Conservation (phyloP, 306 rosid genomes). For the Dalbergia cochinchinensis region DNA sequence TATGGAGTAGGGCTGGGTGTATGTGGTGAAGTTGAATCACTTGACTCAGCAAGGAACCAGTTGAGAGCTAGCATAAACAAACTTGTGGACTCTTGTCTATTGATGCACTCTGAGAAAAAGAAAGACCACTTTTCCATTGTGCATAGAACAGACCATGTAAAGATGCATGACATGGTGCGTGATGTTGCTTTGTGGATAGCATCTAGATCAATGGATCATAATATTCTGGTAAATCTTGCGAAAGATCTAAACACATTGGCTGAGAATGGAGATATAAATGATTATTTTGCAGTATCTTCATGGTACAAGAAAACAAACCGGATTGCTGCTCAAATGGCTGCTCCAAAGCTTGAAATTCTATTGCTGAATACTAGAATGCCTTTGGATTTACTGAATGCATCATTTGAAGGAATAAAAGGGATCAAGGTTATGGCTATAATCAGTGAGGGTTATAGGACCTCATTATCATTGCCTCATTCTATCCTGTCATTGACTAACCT, state of each 20-base stretch:
- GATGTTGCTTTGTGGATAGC: slow-evolving; percentile 38
- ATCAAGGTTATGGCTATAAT: slow-evolving; percentile 21
- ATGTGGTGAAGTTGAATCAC: not conserved
- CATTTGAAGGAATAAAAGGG: slow-evolving; percentile 27
- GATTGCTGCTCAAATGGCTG: not conserved
- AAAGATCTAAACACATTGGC: not conserved
- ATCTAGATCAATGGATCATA: not conserved
- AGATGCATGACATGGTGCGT: slow-evolving; percentile 47
- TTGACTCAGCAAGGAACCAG: slow-evolving; percentile 26
- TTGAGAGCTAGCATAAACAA: slow-evolving; percentile 6
- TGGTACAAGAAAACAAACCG: slow-evolving; percentile 8
- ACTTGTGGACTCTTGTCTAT: slow-evolving; percentile 9
- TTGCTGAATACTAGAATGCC: not conserved
- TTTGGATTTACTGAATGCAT: not conserved
- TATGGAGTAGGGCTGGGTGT: slow-evolving; percentile 14
- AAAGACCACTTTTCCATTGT: slow-evolving; percentile 7
- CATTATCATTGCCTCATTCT: not conserved
- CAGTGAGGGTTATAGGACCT: not conserved
- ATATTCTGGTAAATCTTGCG: slow-evolving; percentile 21
- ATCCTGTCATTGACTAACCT: slow-evolving; percentile 1
- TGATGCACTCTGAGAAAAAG: not conserved
- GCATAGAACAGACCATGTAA: not conserved
- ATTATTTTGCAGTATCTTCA: slow-evolving; percentile 33
- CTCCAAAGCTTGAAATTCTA: slow-evolving; percentile 41
- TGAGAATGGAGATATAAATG: not conserved